Percentiles rank a stretch among this genome's conserved stretches.
Conservation (phyloP, 2,329 filamentous ascomycete species). For the Ilyonectria robusta region DNA sequence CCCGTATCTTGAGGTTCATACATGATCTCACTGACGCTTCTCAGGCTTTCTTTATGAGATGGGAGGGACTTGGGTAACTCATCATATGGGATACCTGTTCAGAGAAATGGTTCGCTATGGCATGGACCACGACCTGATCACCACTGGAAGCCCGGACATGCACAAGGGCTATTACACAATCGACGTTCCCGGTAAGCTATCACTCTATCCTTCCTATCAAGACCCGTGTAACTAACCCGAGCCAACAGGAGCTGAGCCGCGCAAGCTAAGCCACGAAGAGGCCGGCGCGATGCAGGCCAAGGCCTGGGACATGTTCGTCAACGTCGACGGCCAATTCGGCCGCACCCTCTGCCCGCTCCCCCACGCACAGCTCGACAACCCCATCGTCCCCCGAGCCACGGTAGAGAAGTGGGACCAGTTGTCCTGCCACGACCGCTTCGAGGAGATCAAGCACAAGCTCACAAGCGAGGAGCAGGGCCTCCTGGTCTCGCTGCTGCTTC, state of each 20-base stretch:
- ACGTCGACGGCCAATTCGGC: constrained; percentile 47
- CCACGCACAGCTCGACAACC: constrained; percentile 11
- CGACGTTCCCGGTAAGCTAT: constrained; percentile 26
- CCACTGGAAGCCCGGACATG: constrained; percentile 30
- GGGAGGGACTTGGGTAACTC: constrained; percentile 60
- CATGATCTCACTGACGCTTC: no score
- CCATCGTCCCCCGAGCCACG: no score
- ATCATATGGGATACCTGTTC: constrained; percentile 56
- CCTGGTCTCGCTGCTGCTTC: constrained; percentile 43
- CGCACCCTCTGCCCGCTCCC: constrained; percentile 46
- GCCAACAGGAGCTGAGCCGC: constrained; percentile 29
- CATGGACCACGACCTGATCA: constrained; percentile 47
- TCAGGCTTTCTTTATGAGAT: constrained; percentile 56
- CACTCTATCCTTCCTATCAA: constrained; percentile 3
- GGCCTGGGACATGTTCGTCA: constrained; percentile 45
- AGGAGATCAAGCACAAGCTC: constrained; percentile 50
- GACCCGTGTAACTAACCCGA: background rate
- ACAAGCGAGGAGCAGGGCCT: constrained; percentile 46
- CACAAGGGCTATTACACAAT: constrained; percentile 36
- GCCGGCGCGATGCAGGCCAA: constrained; percentile 42
- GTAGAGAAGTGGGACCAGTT: constrained; percentile 18
- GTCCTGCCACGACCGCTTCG: constrained; percentile 45
- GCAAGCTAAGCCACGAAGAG: constrained; percentile 45
- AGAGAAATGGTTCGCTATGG: constrained; percentile 59
- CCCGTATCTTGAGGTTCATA: no score